Evolutionary conservation across 2,329 filamentous ascomycete species (phyloP).

Genomic region (Stachybotrys elegans): DNA sequence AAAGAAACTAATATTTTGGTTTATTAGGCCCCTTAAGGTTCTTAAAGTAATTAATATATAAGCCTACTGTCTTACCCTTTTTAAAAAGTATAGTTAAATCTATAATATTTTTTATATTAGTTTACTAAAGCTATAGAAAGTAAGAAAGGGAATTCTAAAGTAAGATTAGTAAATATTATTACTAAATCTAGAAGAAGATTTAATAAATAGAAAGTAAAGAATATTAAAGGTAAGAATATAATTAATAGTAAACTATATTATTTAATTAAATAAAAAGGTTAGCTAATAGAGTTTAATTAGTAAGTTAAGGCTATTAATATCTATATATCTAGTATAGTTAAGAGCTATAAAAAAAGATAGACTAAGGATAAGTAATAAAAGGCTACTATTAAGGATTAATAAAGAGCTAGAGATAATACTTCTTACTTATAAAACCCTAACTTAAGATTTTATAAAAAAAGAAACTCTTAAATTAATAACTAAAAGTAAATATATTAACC

Average conservation of each 20-base stretch:
- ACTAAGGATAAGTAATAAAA: too few relatives aligned
- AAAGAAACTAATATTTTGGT: background rate
- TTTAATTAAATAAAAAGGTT: background rate
- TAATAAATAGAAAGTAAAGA: background rate
- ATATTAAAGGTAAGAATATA: background rate
- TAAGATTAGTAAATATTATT: background rate
- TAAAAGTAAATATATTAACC: too few relatives aligned
- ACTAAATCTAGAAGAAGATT: background rate
- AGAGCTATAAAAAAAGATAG: too few relatives aligned
- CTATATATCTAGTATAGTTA: too few relatives aligned
- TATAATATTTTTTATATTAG: constrained; percentile 2
- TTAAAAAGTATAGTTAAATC: background rate
- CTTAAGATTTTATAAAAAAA: too few relatives aligned
- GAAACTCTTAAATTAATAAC: background rate
- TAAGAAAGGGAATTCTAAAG: background rate
- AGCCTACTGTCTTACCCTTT: background rate
- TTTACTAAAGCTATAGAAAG: background rate
- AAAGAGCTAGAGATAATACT: too few relatives aligned
- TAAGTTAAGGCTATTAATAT: background rate
- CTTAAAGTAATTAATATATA: background rate
- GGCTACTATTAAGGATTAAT: too few relatives aligned
- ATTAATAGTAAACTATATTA: background rate
- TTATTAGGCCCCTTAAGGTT: background rate
- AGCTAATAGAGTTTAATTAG: background rate
- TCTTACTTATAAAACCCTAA: too few relatives aligned